These are phyloP conservation scores for Lasiodiplodia sp. DNA, from an alignment of 2,329 filamentous ascomycete genomes.

Conservation along the genomic window DNA sequence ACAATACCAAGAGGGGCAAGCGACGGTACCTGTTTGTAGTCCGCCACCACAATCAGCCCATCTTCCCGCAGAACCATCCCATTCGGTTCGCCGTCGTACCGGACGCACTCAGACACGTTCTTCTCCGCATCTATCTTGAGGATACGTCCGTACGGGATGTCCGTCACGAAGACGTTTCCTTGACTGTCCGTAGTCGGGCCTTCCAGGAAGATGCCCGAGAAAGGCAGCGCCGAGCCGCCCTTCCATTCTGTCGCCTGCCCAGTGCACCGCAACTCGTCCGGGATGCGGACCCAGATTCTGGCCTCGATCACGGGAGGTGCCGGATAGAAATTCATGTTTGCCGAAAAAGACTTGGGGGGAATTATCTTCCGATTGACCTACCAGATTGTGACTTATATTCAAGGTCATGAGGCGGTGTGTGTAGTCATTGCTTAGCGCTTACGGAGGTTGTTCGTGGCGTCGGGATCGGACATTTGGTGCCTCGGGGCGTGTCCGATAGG, in stretches of 20 bases:
- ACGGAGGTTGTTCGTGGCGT: too few relatives aligned
- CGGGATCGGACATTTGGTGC: not conserved
- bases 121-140: too few relatives aligned
- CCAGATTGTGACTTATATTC: not conserved
- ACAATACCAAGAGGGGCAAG: too few relatives aligned
- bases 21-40: constrained; percentile 51
- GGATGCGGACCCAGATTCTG: constrained; percentile 46
- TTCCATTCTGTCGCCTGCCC: constrained; percentile 29
- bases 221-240: too few relatives aligned
- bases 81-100: constrained; percentile 54
- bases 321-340: constrained; percentile 48
- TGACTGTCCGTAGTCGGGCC: too few relatives aligned
- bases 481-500: not conserved
- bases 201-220: too few relatives aligned
- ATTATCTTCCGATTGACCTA: too few relatives aligned
- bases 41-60: constrained; percentile 48
- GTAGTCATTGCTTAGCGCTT: not conserved
- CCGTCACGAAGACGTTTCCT: too few relatives aligned
- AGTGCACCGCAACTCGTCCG: constrained; percentile 41
- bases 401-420: too few relatives aligned
- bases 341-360: too few relatives aligned
- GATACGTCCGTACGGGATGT: too few relatives aligned
- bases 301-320: constrained; percentile 45
- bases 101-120: constrained; percentile 35
- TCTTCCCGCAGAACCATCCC: constrained; percentile 46